Base-by-base conservation (phyloP, 257 asterid species). In the Lithospermum erythrorhizon region DNA sequence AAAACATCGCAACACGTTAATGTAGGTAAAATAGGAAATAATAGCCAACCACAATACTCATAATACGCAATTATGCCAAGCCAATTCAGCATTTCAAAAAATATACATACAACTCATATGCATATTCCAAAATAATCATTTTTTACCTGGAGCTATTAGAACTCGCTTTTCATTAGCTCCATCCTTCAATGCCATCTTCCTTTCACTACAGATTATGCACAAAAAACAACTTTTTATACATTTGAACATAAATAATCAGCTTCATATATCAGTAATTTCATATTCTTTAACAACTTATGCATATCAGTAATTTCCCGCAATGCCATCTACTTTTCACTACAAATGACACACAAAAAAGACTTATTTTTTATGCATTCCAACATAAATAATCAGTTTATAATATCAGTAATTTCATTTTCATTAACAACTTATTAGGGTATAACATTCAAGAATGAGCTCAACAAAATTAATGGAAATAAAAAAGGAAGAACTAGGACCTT, bases 151-250 rank as follows among this genome's bases (percentile, higher is more conserved):
- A 6, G 90, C 87, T 57, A 91, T 74, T 21, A 91, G 83, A 58
- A 91, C 84, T 21, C 96, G 93, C 55, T 79, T 75, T 78, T 83
- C 94, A 53, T 68, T 71, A 23, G 76, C 70, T 64, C 82, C 87
- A 70, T 80, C 95, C 84, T 82, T 76, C 95, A 90, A 83, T 66
- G 82, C 78, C 97, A 90, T 90, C 64, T 22, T 15, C 73, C 72
- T 68, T 64, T 32, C 27, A 27, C 59, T 54, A 54, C 25, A 54
- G 14, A 54, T 10, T n/a, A 54, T n/a, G n/a, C 3, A 20, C 15
- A 54, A 10, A 15, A 54, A 54, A 35, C 45, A 11, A 41, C 48
- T 41, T 41, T 41, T 9, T 55, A 55, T 53, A 11, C 18, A 55
- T 20, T 23, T 55, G 6, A 14, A 55, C 32, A 56, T 23, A 13